Conservation (phyloP, 495 filamentous ascomycete species). For the Lepraria neglecta region DNA sequence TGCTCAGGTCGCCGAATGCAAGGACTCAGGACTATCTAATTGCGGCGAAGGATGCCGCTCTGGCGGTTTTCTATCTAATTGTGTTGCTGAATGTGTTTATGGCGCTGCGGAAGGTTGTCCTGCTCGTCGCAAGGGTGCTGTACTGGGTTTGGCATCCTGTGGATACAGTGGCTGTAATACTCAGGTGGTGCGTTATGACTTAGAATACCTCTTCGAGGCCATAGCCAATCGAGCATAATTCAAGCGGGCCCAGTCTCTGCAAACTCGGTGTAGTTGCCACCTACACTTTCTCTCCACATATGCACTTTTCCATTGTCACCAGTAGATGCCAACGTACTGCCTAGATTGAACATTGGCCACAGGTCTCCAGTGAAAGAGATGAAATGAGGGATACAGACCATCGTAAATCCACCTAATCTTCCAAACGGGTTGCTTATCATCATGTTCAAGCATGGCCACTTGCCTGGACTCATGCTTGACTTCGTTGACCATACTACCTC, state of each 20-base stretch:
- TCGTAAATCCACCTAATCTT: constrained; percentile 39
- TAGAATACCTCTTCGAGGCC: not conserved
- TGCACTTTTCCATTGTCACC: constrained; percentile 46
- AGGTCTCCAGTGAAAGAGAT: not conserved
- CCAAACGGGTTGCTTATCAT: constrained; percentile 39
- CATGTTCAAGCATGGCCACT: constrained; percentile 38
- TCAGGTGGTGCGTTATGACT: constrained; percentile 13
- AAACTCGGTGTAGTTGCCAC: constrained; percentile 47
- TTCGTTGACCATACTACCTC: constrained; percentile 35
- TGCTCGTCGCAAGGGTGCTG: not conserved
- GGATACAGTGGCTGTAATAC: not conserved
- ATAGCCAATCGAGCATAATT: not conserved
- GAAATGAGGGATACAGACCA: constrained; percentile 13
- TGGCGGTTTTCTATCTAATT: constrained; percentile 13
- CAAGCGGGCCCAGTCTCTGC: constrained; percentile 37
- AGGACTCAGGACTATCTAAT: constrained; percentile 9
- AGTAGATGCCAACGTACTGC: constrained; percentile 45
- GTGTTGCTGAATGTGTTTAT: constrained; percentile 7
- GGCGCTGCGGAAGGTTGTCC: constrained; percentile 4
- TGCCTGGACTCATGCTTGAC: constrained; percentile 45
- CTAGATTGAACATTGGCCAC: constrained; percentile 28
- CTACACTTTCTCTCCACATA: constrained; percentile 47
- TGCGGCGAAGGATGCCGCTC: constrained; percentile 15
- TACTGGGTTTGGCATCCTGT: constrained; percentile 15
- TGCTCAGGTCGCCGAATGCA: constrained; percentile 10